Conservation (phyloP, 176 grass and related monocot genomes). For the Raddia guianensis region DNA sequence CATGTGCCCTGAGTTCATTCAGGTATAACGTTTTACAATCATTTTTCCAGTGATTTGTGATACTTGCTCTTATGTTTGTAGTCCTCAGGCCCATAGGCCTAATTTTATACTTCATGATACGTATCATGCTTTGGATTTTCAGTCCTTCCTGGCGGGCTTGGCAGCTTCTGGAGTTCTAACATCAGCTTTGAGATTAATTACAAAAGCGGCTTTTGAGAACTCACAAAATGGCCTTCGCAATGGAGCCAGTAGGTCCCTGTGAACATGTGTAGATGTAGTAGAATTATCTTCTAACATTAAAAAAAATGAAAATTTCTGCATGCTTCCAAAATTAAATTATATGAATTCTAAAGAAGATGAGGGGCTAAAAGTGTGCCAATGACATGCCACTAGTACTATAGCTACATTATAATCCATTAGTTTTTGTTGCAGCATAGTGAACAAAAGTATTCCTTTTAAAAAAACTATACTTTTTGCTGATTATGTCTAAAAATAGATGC, state of each 20-base stretch:
- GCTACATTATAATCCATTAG: not conserved
- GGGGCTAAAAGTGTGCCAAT: not conserved
- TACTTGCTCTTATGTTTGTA: slow-evolving; percentile 22
- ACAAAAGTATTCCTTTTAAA: not conserved
- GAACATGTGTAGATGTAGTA: slow-evolving; percentile 15
- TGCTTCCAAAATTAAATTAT: not conserved
- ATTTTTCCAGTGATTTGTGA: slow-evolving; percentile 27
- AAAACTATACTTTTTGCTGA: not conserved
- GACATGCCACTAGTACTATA: not conserved
- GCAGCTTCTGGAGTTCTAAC: slow-evolving; percentile 69
- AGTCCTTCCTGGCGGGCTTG: slow-evolving; percentile 68
- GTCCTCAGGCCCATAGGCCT: not conserved
- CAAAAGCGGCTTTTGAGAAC: slow-evolving; percentile 79
- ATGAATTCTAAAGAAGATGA: slow-evolving; percentile 5
- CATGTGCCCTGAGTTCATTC: slow-evolving; percentile 93
- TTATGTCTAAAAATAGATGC: not conserved
- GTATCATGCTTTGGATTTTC: slow-evolving; percentile 33
- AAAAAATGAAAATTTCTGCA: not conserved
- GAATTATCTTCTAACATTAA: not conserved
- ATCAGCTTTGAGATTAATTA: slow-evolving; percentile 72
- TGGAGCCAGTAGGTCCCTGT: slow-evolving; percentile 60
- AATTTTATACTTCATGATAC: slow-evolving; percentile 28
- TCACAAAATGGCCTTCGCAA: slow-evolving; percentile 69
- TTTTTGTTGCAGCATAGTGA: not conserved
- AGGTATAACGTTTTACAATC: slow-evolving; percentile 58